phyloP scores from a whole-genome alignment of 2,329 filamentous ascomycete species.

The Penicillium concentricum region DNA sequence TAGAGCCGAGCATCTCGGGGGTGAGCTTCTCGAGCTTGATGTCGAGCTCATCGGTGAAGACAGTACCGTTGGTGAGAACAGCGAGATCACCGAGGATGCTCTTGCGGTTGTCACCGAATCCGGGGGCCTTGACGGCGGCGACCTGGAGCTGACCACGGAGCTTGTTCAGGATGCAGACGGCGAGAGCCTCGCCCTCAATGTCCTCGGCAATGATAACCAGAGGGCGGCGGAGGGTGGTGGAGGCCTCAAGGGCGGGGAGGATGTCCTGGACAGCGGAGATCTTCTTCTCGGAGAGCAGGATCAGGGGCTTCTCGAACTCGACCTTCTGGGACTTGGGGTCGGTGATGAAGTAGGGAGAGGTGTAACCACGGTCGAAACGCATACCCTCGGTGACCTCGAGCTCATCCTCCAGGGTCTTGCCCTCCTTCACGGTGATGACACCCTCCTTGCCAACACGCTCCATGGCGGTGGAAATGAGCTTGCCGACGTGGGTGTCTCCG shows the following conservation, averaged over 20 bases:
- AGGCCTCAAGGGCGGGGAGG: constrained; percentile 94
- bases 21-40: constrained; percentile 99
- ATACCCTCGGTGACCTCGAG: constrained; percentile 99
- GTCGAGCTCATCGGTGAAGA: constrained; percentile 98
- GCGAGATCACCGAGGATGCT: constrained; percentile 96
- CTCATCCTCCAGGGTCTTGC: constrained; percentile 97
- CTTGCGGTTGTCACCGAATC: constrained; percentile 99
- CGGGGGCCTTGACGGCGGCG: constrained; percentile 95
- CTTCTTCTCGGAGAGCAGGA: constrained; percentile 99
- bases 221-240: constrained; percentile 89
- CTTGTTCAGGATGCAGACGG: constrained; percentile 99
- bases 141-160: constrained; percentile 99
- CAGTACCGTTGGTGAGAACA: constrained; percentile 91
- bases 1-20: constrained; percentile 91
- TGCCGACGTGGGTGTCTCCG: constrained; percentile 90
- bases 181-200: constrained; percentile 96
- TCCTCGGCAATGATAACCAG: constrained; percentile 99
- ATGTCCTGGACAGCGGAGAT: constrained; percentile 99
- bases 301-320: constrained; percentile 98
- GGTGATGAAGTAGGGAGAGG: constrained; percentile 99
- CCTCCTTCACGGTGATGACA: constrained; percentile 99
- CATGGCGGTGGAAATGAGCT: constrained; percentile 97
- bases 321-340: constrained; percentile 98
- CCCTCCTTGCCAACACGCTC: constrained; percentile 99
- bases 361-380: constrained; percentile 98